Base-by-base conservation (phyloP, 83 land plant species). In the Thuja plicata region DNA sequence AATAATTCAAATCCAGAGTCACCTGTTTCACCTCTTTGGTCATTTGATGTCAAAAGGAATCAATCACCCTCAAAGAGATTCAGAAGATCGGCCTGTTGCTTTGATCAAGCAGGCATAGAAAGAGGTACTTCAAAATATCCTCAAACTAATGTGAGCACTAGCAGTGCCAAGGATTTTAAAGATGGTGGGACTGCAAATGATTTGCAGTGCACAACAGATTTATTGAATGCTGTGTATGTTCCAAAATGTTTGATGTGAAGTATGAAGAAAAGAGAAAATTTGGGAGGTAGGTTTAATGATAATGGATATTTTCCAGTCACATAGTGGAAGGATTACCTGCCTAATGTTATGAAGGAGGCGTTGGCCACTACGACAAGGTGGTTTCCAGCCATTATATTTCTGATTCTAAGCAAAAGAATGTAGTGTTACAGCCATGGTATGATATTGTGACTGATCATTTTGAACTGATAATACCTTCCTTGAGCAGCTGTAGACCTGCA, bases 41-140 rank as follows among this genome's bases (percentile, higher is more conserved):
- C 96, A 88, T 96, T 99, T 89, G 99, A 98, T 93, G 99, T 98
- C 54, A 93, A 95, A 88, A 95, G 94, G 92, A 98, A 98, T 90
- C 93, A 98, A 8, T 98, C 99, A 16, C 99, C 97, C 89, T 97
- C 99, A 71, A 97, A 98, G 89, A 97, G 95, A 3, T 98, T 96
- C 90, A 97, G 96, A 86, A 92, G 97, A 52, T 94, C 95, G 27
- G 89, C 89, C 40, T 89, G 92, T 86, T 95, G 96, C 55, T 90
- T 90, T 94, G 95, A 93, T 90, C 94, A 94, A 30, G 3, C 90
- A 57, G 91, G 90, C 27, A 32, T 87, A 19, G 88, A 82, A 78
- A 21, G 84, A 0, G 88, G 89, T 34, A 91, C 87, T 55, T 30
- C 57, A 32, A 95, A 93, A 52, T 46, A 93, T 83, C 40, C 76